Conservation (phyloP, 306 rosid species). For the Rosa chinensis region DNA sequence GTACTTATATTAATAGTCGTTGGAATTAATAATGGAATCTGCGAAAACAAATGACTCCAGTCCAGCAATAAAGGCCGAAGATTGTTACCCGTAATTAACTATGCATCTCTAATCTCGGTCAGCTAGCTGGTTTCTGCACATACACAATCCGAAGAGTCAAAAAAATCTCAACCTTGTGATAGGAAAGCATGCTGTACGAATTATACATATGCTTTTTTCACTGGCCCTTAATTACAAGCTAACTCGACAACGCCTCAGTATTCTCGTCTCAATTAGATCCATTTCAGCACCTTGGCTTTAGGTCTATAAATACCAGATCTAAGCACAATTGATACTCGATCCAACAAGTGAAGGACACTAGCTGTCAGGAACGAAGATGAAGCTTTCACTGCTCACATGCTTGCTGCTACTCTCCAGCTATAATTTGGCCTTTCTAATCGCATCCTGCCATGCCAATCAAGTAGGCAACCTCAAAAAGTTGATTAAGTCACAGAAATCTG, state of each 20-base stretch:
- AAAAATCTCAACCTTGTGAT: not conserved
- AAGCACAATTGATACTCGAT: not conserved
- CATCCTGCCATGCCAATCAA: constrained; percentile 30
- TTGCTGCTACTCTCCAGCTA: constrained; percentile 11
- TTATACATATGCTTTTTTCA: not conserved
- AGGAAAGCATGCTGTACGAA: not conserved
- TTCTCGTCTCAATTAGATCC: not conserved
- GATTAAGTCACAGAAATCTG: constrained; percentile 29
- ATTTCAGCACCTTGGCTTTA: not conserved
- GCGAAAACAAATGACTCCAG: no score
- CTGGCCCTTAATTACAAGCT: not conserved
- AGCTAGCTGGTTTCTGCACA: not conserved
- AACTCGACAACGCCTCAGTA: not conserved
- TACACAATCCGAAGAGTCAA: not conserved
- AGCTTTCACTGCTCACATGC: not conserved
- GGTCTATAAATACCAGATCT: not conserved
- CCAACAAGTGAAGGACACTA: not conserved
- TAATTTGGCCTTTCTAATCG: constrained; percentile 20
- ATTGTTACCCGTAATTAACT: no score
- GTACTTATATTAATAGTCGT: no score
- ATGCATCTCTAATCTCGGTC: not conserved
- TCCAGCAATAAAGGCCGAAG: no score
- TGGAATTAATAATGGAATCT: no score
- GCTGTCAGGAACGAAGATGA: not conserved
- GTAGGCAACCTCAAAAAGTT: constrained; percentile 37